These are phyloP conservation scores for Edaphochlamys debaryana DNA, from an alignment of 139 green algal species.

Conservation along the genomic window DNA sequence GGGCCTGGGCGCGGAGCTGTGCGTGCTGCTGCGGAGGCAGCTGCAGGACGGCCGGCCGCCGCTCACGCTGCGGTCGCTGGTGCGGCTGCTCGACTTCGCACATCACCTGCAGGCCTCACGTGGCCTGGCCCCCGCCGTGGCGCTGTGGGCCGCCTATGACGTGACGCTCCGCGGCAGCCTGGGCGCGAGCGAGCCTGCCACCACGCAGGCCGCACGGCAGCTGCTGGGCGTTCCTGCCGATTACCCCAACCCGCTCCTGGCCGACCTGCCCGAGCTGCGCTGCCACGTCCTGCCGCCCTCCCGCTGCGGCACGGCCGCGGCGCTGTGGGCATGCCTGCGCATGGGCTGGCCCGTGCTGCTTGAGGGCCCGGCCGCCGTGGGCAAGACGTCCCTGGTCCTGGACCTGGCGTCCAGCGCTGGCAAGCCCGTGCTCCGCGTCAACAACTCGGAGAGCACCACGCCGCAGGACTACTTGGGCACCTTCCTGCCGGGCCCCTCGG, in stretches of 20 bases:
- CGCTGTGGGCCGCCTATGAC: constrained; percentile 34
- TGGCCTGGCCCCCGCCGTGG: background rate
- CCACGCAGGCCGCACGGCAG: background rate
- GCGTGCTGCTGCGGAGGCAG: constrained; percentile 4
- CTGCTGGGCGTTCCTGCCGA: too few species aligned
- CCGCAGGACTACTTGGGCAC: constrained; percentile 59
- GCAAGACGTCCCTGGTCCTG: constrained; percentile 18
- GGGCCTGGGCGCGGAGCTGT: constrained; percentile 20
- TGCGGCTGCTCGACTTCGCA: constrained; percentile 37
- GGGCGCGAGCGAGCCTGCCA: too few species aligned
- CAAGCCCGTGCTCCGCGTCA: constrained; percentile 21
- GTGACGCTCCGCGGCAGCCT: constrained; percentile 8
- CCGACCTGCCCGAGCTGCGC: background rate
- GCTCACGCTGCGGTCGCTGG: constrained; percentile 33
- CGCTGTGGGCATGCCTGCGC: constrained; percentile 20
- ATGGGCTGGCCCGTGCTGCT: constrained; percentile 47
- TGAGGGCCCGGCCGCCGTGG: constrained; percentile 52
- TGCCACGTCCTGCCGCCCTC: constrained; percentile 44
- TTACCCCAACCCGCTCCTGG: background rate
- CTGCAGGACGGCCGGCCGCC: background rate
- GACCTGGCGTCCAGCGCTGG: background rate
- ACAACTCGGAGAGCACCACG: constrained; percentile 46
- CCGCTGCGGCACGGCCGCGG: constrained; percentile 16
- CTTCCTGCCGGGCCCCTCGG: constrained; percentile 41
- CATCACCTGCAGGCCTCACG: background rate